Conservation (phyloP, 2,329 filamentous ascomycete genomes). For the Colletotrichum sp. region DNA sequence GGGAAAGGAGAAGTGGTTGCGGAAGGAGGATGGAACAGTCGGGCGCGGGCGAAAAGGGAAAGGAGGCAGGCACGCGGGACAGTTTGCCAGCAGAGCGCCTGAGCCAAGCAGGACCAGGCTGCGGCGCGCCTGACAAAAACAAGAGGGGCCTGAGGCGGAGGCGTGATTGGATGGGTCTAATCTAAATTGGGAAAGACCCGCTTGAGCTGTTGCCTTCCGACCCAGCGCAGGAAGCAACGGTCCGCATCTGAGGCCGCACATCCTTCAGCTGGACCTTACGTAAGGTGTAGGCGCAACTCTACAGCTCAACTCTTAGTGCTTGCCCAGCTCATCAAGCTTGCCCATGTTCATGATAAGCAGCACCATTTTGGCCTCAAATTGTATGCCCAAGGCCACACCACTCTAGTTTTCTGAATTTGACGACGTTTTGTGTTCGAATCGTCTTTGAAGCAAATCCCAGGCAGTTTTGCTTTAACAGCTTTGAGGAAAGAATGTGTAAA, state of each 20-base stretch:
- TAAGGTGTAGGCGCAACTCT: neutral
- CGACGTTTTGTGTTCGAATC: neutral
- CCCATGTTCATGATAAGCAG: neutral
- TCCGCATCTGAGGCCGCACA: neutral
- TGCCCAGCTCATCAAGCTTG: neutral
- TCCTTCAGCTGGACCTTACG: neutral
- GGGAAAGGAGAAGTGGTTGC: neutral
- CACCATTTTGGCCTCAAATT: neutral
- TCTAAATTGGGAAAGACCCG: neutral
- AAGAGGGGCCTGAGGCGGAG: neutral
- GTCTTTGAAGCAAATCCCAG: neutral
- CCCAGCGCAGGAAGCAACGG: constrained; percentile 6
- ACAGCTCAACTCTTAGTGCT: neutral
- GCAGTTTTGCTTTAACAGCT: neutral
- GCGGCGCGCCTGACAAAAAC: constrained; percentile 21
- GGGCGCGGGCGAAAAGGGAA: constrained; percentile 14
- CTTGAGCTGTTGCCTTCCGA: constrained; percentile 7
- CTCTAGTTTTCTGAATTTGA: neutral
- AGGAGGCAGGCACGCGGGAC: constrained; percentile 5
- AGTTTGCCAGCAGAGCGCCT: constrained; percentile 7
- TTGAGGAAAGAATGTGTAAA: neutral
- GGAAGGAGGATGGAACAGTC: neutral
- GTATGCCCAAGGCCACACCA: neutral
- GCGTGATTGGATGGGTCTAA: neutral
- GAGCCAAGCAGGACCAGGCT: neutral